Base-by-base conservation (phyloP, 345 rosid genomes). In the Viola odorata region DNA sequence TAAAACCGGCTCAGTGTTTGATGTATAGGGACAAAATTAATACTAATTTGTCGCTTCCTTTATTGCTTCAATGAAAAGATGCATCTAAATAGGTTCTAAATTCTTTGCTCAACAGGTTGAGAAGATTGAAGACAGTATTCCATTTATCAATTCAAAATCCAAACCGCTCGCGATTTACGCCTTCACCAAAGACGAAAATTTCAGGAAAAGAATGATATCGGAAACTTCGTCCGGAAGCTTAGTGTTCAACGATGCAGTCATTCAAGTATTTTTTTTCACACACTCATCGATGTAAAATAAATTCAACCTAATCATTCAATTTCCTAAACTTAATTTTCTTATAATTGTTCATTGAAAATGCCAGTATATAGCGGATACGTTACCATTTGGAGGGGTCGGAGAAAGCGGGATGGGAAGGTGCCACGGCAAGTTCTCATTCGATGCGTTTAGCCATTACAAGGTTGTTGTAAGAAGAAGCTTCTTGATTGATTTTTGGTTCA, bases 101-200 rank as follows among this genome's bases (percentile, higher is more conserved):
- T n/a, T n/a, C n/a, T n/a, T 55, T 53, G 8, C 12, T 23, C 37
- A 48, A 52, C 82, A 92, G 98, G 39, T 92, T 70, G 67, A 83
- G 64, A 85, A 79, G 70, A 80, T 92, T 8, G 89, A 92, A 75
- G 91, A 92, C 12, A 83, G 89, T 12, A 70, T 87, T 42, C 61
- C 71, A 12, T 77, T 85, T 47, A 73, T 89, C 56, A 78, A 74
- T 32, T 76, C 85, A 62, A 84, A 75, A 80, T 78, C 96, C 14
- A 89, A 89, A 66, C 80, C 98, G 12, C 81, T 89, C 52, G 84
- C 86, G 5, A 72, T 92, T 12, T 92, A 89, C 73, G 98, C 71
- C 42, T 89, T 89, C 89, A 85, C 89, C 54, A 82, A 89, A 0
- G 73, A 73, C 7, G 64, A 78, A 47, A 11, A 40, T 6, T 61